A percentile compares a stretch with the other conserved stretches of the same genome.
Evolutionary conservation across 2,329 filamentous ascomycete species (phyloP).

Genomic region (Diaporthe aspalathi): DNA sequence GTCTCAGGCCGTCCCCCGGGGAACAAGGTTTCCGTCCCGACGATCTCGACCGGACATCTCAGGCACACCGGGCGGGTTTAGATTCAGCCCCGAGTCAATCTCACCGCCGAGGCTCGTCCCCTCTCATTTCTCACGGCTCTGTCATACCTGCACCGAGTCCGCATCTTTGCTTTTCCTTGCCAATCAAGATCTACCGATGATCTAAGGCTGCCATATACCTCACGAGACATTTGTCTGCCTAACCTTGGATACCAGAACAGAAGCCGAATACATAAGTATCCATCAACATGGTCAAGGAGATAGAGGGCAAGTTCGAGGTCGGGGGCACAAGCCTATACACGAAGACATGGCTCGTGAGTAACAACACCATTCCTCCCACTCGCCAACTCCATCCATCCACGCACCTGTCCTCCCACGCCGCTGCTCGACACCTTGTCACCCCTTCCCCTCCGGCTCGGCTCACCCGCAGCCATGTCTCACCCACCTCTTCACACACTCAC

Average conservation of each 20-base stretch:
- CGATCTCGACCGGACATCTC: neutral
- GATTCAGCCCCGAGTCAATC: conserved; percentile 16
- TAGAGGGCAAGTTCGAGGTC: conserved; percentile 63
- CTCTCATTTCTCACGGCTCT: neutral
- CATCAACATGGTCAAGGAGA: conserved; percentile 53
- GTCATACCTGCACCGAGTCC: neutral
- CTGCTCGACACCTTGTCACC: neutral
- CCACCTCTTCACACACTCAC: neutral
- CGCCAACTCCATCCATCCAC: neutral
- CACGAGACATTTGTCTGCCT: neutral
- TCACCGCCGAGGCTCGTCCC: neutral
- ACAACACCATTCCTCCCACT: neutral
- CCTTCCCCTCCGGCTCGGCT: neutral
- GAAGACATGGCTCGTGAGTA: conserved; percentile 69
- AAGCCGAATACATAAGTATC: too few species aligned
- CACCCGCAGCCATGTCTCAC: conserved; percentile 3
- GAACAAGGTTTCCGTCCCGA: neutral
- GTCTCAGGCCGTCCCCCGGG: conserved; percentile 17
- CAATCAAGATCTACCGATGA: neutral
- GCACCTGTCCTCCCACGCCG: neutral
- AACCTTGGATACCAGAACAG: neutral
- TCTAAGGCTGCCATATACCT: neutral
- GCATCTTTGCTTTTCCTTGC: neutral
- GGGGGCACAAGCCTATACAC: conserved; percentile 62
- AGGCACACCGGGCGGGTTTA: conserved; percentile 4